Percentiles rank a stretch among this genome's conserved stretches.
Evolutionary conservation across 352 stramenopile species (phyloP).

Genomic region (Thraustochytrium striatum): DNA sequence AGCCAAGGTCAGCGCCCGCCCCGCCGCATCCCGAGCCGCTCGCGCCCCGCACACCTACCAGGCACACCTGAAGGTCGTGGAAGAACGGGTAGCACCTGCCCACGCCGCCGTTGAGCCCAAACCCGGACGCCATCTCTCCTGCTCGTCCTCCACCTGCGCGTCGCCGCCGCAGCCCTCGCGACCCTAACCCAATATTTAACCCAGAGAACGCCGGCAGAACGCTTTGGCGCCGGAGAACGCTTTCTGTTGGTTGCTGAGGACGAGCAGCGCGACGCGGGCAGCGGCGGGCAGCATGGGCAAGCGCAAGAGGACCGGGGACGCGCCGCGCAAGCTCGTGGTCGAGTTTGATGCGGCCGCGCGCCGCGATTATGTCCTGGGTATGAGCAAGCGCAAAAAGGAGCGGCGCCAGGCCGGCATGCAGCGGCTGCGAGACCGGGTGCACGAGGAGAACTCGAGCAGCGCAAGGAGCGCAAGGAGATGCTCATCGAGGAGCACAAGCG

Average conservation of each 20-base stretch:
- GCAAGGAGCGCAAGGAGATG: background rate
- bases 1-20: background rate
- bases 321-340: conserved; percentile 17
- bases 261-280: too few species aligned
- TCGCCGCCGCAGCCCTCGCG: too few species aligned
- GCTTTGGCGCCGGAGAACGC: too few species aligned
- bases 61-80: conserved; percentile 85
- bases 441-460: conserved; percentile 14
- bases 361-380: conserved; percentile 23
- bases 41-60: conserved; percentile 67
- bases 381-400: conserved; percentile 34
- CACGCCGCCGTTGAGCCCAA: conserved; percentile 82
- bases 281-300: conserved; percentile 1
- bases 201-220: too few species aligned
- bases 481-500: background rate
- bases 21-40: background rate
- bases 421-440: conserved; percentile 8
- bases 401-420: conserved; percentile 4
- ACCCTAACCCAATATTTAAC: too few species aligned
- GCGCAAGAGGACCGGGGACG: background rate
- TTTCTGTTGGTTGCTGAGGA: too few species aligned
- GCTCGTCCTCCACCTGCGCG: too few species aligned
- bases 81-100: conserved; percentile 89
- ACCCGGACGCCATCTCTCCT: conserved; percentile 81
- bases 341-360: conserved; percentile 26